Evolutionary conservation across 2,329 filamentous ascomycete species (phyloP).

Genomic region (Diaporthe longicolla): DNA sequence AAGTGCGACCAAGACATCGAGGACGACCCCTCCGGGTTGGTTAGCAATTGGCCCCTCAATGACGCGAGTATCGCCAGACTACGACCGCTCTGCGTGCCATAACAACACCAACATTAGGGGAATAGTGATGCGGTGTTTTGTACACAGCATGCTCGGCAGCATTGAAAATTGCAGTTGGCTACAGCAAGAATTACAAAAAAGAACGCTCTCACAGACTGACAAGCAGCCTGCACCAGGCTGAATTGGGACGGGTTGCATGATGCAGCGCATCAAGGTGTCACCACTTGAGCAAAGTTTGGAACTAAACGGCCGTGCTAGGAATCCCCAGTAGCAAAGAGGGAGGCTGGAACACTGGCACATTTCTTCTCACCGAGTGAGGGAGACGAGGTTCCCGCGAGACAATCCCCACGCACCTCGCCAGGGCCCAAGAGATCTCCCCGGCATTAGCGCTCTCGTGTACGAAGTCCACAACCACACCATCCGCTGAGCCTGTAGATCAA

Average conservation of each 20-base stretch:
- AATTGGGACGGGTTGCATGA: slow-evolving; percentile 5
- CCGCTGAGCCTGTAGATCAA: slow-evolving; percentile 11
- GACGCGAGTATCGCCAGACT: slow-evolving; percentile 8
- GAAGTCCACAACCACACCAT: slow-evolving; percentile 29
- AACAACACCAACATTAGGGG: neutral
- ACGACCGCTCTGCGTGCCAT: neutral
- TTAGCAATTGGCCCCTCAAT: neutral
- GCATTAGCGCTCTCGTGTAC: slow-evolving; percentile 38
- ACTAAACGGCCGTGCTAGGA: slow-evolving; percentile 19
- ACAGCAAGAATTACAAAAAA: neutral
- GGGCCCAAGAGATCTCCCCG: slow-evolving; percentile 27
- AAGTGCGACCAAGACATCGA: neutral
- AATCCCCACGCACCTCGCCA: slow-evolving; percentile 17
- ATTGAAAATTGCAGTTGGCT: neutral
- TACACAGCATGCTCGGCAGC: neutral
- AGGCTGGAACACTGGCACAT: slow-evolving; percentile 5
- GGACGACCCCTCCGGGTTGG: neutral
- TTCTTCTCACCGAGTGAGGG: neutral
- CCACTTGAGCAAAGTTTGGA: slow-evolving; percentile 22
- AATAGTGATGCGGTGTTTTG: neutral
- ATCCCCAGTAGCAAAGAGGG: slow-evolving; percentile 22
- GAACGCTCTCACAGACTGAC: neutral
- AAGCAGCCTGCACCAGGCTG: slow-evolving; percentile 4
- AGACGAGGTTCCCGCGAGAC: slow-evolving; percentile 27
- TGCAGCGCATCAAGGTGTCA: slow-evolving; percentile 29